Evolutionary conservation across 2,329 filamentous ascomycete species (phyloP).

Genomic region (Diaporthe citri): DNA sequence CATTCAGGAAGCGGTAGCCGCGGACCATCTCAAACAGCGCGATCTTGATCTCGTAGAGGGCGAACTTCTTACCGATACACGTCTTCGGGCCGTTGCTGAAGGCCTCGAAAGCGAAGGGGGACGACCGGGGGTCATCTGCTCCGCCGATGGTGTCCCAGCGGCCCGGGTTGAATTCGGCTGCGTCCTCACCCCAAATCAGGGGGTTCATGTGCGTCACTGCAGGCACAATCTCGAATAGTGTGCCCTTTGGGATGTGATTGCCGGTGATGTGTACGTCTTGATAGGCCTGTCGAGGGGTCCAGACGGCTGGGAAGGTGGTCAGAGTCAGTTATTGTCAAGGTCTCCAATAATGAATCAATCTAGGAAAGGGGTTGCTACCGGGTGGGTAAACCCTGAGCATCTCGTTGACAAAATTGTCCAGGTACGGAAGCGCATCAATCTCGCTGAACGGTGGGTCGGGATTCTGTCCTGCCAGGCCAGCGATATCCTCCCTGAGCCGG

Average conservation of each 20-base stretch:
- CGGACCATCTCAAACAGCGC: constrained; percentile 50
- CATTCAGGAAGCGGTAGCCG: not conserved
- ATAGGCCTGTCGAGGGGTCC: not conserved
- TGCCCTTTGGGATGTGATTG: not conserved
- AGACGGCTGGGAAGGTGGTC: not conserved
- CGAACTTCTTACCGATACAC: constrained; percentile 54
- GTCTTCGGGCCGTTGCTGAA: constrained; percentile 51
- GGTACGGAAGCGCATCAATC: not conserved
- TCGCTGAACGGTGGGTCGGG: not conserved
- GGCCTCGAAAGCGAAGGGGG: not conserved
- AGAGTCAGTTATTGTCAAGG: not conserved
- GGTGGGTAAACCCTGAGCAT: not conserved
- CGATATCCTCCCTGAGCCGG: not conserved
- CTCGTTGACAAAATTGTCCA: not conserved
- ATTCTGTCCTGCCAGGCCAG: not conserved
- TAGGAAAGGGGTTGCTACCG: not conserved
- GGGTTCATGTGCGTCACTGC: constrained; percentile 42
- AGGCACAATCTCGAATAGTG: constrained; percentile 29
- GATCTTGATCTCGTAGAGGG: constrained; percentile 54
- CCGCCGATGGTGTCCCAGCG: constrained; percentile 41
- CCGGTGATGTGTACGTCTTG: not conserved
- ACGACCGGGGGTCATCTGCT: not conserved
- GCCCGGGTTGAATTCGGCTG: constrained; percentile 42
- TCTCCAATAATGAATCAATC: not conserved
- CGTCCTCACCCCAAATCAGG: constrained; percentile 45